A percentile compares a stretch with the other conserved stretches of the same genome.
phyloP scores from a whole-genome alignment of 768 basidiomycete species.

The Calocybe gangraenosa region DNA sequence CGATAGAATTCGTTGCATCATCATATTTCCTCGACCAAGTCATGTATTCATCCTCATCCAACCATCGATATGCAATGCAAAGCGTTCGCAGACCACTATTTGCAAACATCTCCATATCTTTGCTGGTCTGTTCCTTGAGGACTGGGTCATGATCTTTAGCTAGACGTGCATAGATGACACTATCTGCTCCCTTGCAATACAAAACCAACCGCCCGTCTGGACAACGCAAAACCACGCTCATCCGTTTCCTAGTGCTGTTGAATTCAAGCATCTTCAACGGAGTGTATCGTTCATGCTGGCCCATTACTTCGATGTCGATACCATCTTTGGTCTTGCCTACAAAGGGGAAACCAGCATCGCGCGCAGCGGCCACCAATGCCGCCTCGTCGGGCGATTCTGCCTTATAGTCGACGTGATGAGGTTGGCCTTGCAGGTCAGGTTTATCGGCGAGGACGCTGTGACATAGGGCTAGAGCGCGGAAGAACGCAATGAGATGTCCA shows the following conservation, averaged over 20 bases:
- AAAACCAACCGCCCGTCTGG: slow-evolving; percentile 80
- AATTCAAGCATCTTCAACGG: slow-evolving; percentile 86
- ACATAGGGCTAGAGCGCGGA: slow-evolving; percentile 92
- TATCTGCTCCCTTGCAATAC: slow-evolving; percentile 97
- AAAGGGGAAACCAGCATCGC: slow-evolving; percentile 93
- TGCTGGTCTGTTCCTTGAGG: slow-evolving; percentile 72
- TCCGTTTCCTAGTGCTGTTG: slow-evolving; percentile 90
- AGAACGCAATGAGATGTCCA: slow-evolving; percentile 73
- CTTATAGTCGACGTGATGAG: slow-evolving; percentile 79
- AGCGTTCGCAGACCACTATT: slow-evolving; percentile 90
- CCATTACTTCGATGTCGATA: slow-evolving; percentile 90
- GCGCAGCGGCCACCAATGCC: slow-evolving; percentile 86
- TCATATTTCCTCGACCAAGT: slow-evolving; percentile 81
- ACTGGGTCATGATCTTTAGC: slow-evolving; percentile 67
- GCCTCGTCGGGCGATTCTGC: slow-evolving; percentile 97
- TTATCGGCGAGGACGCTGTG: slow-evolving; percentile 86
- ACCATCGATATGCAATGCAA: slow-evolving; percentile 77
- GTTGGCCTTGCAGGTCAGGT: slow-evolving; percentile 56
- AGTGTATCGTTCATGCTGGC: slow-evolving; percentile 78
- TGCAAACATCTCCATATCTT: slow-evolving; percentile 92
- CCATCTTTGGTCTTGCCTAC: slow-evolving; percentile 66
- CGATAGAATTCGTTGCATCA: slow-evolving; percentile 68
- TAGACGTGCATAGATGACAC: slow-evolving; percentile 87
- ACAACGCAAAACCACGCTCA: slow-evolving; percentile 87
- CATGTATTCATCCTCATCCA: slow-evolving; percentile 82